Evolutionary conservation across 2,329 filamentous ascomycete species (phyloP).

Genomic region (Diaporthe ilicicola): DNA sequence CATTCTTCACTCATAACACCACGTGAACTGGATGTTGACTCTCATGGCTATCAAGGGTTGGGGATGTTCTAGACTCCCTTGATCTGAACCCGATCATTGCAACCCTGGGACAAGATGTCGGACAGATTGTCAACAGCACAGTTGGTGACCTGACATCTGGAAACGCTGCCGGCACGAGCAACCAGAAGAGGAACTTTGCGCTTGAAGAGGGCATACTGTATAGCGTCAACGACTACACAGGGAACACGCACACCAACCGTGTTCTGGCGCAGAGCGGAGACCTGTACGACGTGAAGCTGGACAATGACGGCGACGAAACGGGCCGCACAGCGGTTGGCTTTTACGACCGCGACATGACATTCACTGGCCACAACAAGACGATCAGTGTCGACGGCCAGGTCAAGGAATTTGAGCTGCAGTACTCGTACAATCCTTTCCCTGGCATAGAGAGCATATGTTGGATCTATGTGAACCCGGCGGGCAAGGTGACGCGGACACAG

Average conservation of each 20-base stretch:
- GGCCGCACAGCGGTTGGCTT: conserved; percentile 54
- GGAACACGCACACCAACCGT: conserved; percentile 64
- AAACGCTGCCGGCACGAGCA: conserved; percentile 22
- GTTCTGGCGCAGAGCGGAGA: conserved; percentile 63
- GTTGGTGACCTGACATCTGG: conserved; percentile 39
- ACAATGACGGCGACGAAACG: conserved; percentile 60
- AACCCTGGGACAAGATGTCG: conserved; percentile 59
- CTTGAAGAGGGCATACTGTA: conserved; percentile 53
- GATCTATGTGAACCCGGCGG: conserved; percentile 56
- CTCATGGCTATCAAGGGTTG: conserved; percentile 44
- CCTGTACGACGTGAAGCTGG: conserved; percentile 61
- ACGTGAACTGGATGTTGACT: not conserved
- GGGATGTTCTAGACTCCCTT: conserved; percentile 64
- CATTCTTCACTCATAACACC: not conserved
- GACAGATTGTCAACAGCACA: conserved; percentile 55
- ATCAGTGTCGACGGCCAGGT: conserved; percentile 52
- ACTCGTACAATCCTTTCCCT: conserved; percentile 60
- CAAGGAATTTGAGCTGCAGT: conserved; percentile 59
- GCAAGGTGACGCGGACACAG: conserved; percentile 58
- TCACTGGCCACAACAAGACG: conserved; percentile 61
- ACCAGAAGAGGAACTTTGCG: conserved; percentile 32
- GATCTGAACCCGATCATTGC: conserved; percentile 69
- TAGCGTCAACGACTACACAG: conserved; percentile 67
- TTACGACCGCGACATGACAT: conserved; percentile 61
- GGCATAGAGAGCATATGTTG: conserved; percentile 55